Evolutionary conservation across 2,329 filamentous ascomycete species (phyloP).

Genomic region (Metarhizium humberi): DNA sequence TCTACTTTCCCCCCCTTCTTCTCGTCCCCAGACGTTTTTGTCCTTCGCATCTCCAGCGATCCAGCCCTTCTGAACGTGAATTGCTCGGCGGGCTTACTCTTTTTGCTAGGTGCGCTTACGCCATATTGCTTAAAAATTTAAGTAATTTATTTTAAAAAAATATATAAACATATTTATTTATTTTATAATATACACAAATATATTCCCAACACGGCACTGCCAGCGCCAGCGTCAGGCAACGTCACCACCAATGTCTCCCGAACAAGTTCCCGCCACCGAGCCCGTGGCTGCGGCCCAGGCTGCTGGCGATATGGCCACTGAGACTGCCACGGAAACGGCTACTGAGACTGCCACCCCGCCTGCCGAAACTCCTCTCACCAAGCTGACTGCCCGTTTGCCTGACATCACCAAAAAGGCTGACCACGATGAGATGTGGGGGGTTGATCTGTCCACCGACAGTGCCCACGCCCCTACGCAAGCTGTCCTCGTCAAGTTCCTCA

Average conservation of each 20-base stretch:
- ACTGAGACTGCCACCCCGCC: slow-evolving; percentile 18
- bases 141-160: too few species aligned
- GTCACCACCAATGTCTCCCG: slow-evolving; percentile 12
- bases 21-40: not conserved
- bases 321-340: slow-evolving; percentile 13
- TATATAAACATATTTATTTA: too few species aligned
- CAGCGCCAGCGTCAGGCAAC: not conserved
- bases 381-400: slow-evolving; percentile 50
- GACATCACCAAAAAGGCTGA: slow-evolving; percentile 46
- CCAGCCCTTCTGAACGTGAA: too few species aligned
- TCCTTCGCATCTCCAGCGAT: too few species aligned
- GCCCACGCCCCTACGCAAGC: slow-evolving; percentile 67
- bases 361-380: slow-evolving; percentile 32
- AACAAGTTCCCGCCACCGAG: slow-evolving; percentile 12
- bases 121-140: too few species aligned
- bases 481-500: slow-evolving; percentile 86
- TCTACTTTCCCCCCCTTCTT: not conserved
- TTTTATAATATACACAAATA: too few species aligned
- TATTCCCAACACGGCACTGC: too few species aligned
- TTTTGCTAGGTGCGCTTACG: too few species aligned
- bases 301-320: slow-evolving; percentile 2
- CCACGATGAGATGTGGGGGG: slow-evolving; percentile 80
- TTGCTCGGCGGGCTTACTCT: too few species aligned
- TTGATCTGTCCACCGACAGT: slow-evolving; percentile 46
- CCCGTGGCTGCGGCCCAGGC: slow-evolving; percentile 3